Conservation (phyloP, 2,329 filamentous ascomycete species). For the Albifimbria verrucaria region DNA sequence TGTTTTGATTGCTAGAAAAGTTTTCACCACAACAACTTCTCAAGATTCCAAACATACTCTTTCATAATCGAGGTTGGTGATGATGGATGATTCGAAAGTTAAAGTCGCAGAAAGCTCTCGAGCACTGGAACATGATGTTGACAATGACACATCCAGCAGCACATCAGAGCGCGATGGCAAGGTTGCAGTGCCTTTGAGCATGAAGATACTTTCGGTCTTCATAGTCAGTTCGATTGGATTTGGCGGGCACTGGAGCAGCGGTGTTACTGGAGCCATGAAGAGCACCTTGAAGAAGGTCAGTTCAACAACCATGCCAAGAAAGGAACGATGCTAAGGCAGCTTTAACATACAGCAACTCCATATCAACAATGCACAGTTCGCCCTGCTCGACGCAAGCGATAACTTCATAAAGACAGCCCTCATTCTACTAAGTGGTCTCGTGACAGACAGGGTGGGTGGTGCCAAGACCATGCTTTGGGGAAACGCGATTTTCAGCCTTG, state of each 20-base stretch:
- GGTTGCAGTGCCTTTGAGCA: constrained; percentile 20
- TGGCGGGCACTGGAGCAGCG: constrained; percentile 57
- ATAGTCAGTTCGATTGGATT: constrained; percentile 55
- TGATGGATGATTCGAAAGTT: too few species aligned
- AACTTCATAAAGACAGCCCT: constrained; percentile 59
- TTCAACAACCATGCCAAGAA: not conserved
- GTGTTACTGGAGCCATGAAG: constrained; percentile 59
- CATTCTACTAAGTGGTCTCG: constrained; percentile 50
- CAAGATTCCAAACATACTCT: not conserved
- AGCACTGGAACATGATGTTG: not conserved
- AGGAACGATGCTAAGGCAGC: rapidly evolving
- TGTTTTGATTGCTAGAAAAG: not conserved
- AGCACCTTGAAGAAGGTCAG: constrained; percentile 53
- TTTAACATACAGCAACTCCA: constrained; percentile 38
- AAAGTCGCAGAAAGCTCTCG: too few species aligned
- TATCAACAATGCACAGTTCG: constrained; percentile 58
- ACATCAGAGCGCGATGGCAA: constrained; percentile 15
- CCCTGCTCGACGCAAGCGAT: constrained; percentile 56
- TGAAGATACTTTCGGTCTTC: constrained; percentile 38
- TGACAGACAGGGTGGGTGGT: constrained; percentile 58
- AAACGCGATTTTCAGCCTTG: constrained; percentile 57
- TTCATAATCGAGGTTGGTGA: too few species aligned
- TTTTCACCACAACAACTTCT: not conserved
- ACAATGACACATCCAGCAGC: not conserved
- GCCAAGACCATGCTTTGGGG: constrained; percentile 57